phyloP scores from a whole-genome alignment of 768 basidiomycete genomes.

The Termitomyces sp. region DNA sequence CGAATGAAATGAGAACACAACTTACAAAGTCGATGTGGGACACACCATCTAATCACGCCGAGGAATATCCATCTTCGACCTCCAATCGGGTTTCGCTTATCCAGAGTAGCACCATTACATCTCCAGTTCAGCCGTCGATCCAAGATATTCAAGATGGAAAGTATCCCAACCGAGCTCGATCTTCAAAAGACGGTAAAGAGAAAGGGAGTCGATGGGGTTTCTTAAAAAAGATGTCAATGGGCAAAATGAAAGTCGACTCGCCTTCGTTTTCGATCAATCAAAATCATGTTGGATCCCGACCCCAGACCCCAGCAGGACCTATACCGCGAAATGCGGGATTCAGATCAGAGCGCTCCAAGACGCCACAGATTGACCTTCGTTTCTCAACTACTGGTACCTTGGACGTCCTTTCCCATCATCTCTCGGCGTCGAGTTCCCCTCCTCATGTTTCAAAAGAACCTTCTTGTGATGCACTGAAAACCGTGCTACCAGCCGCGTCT shows the following conservation, averaged over 20 bases:
- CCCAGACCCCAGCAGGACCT: slow-evolving; percentile 27
- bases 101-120: slow-evolving; percentile 8
- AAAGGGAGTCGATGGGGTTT: slow-evolving; percentile 89
- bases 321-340: slow-evolving; percentile 19
- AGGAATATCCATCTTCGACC: slow-evolving; percentile 9
- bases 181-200: slow-evolving; percentile 40
- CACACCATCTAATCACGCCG: slow-evolving; percentile 29
- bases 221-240: slow-evolving; percentile 98
- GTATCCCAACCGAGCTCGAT: slow-evolving; percentile 16
- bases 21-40: slow-evolving; percentile 51
- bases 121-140: slow-evolving; percentile 11
- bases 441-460: slow-evolving; percentile 19
- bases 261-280: slow-evolving; percentile 36
- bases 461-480: slow-evolving; percentile 23
- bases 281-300: slow-evolving; percentile 24
- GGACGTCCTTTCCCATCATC: slow-evolving; percentile 36
- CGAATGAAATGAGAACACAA: slow-evolving; percentile 31
- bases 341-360: slow-evolving; percentile 30
- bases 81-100: slow-evolving; percentile 16
- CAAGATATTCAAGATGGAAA: slow-evolving; percentile 19
- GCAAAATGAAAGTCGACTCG: slow-evolving; percentile 73
- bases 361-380: slow-evolving; percentile 65
- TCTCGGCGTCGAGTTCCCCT: slow-evolving; percentile 25
- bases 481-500: slow-evolving; percentile 17
- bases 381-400: slow-evolving; percentile 67